These are phyloP conservation scores for Monosporascus cannonballus DNA, from an alignment of 2,329 filamentous ascomycete genomes.

Conservation along the genomic window DNA sequence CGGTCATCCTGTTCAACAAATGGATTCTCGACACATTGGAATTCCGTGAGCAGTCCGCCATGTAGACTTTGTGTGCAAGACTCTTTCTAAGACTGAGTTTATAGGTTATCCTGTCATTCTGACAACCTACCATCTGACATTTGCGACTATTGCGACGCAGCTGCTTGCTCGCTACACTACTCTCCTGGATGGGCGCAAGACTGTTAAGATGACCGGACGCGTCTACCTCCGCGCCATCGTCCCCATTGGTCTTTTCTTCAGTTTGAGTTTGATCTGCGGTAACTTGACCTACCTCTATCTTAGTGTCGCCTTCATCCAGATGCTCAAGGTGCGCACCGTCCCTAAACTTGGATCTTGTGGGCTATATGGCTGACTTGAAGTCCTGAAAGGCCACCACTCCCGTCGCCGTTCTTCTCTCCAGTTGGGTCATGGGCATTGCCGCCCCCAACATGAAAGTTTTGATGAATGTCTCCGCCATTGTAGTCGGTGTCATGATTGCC, in stretches of 20 bases:
- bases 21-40: conserved; percentile 83
- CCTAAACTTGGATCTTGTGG: neutral
- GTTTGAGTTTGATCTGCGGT: conserved; percentile 89
- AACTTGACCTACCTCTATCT: conserved; percentile 95
- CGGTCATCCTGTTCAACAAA: conserved; percentile 99
- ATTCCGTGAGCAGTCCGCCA: conserved; percentile 59
- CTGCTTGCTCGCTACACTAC: conserved; percentile 83
- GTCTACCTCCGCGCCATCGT: conserved; percentile 92
- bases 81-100: conserved; percentile 19
- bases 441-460: conserved; percentile 81
- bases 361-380: conserved; percentile 5
- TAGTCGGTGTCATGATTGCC: conserved; percentile 88
- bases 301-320: conserved; percentile 95
- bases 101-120: conserved; percentile 71
- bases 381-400: conserved; percentile 74
- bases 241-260: conserved; percentile 94
- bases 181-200: conserved; percentile 88
- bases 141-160: conserved; percentile 93
- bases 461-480: conserved; percentile 90
- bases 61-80: neutral
- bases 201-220: conserved; percentile 92
- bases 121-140: conserved; percentile 91
- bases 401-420: conserved; percentile 83
- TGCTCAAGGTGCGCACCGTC: conserved; percentile 70
- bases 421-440: conserved; percentile 81